Conservation (phyloP, 2,329 filamentous ascomycete genomes). For the Calonectria crousiana region DNA sequence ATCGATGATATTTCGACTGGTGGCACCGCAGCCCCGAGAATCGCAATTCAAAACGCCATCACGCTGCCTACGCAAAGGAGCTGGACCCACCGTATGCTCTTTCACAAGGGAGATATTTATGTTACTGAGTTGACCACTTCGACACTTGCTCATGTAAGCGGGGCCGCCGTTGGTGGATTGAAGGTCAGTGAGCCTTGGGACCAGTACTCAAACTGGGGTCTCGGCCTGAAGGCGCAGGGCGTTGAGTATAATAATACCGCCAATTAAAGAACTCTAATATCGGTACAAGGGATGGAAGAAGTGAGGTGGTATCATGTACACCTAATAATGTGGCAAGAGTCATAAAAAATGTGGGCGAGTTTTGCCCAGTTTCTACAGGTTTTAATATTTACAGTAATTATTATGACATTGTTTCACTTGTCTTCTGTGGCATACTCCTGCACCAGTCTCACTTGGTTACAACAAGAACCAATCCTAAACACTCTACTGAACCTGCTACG, state of each 20-base stretch:
- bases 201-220: background rate
- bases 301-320: too few species aligned
- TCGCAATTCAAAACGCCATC: background rate
- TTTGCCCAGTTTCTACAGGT: too few species aligned
- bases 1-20: background rate
- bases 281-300: too few species aligned
- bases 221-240: background rate
- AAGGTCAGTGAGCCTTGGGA: background rate
- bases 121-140: background rate
- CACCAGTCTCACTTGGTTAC: too few species aligned
- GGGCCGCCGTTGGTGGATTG: background rate
- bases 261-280: background rate
- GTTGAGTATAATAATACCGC: background rate
- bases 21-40: background rate
- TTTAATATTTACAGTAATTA: too few species aligned
- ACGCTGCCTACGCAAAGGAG: background rate
- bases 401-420: too few species aligned
- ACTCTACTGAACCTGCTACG: too few species aligned
- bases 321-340: too few species aligned
- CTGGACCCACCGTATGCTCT: slow-evolving; percentile 1
- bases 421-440: too few species aligned
- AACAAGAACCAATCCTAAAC: too few species aligned
- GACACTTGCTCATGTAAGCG: background rate
- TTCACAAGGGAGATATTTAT: background rate
- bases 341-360: too few species aligned